Evolutionary conservation across 177 flowering plant species (phyloP), one percentile per base, ranked within the genome.

Genomic region (Vitis hybrid): DNA sequence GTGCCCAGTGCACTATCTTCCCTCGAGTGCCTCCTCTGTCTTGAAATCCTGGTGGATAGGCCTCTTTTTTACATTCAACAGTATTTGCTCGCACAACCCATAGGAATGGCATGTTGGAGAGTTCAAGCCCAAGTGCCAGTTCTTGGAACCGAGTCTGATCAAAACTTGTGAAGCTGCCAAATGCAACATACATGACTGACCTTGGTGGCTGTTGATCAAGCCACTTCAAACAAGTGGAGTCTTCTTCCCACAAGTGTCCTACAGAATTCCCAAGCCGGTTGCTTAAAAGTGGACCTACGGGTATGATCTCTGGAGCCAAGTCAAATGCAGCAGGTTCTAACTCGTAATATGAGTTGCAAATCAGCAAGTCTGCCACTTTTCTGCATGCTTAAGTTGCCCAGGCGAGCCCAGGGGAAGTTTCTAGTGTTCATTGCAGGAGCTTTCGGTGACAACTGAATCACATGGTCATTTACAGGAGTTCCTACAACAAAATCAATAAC

Each of bases 191-290:
- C 1, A 63, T 56, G 57, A 69, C 76, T 39, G 79, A 76, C 9
- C 19, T 1, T 1, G 64, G 26, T 18, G 82, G 66, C 14, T 67
- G 70, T 52, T 19, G 33, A 51, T 67, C 70, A 15, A 67, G 80
- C 84, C 83, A 81, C 29, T 8, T 53, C 26, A 79, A 48, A 68
- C 81, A 79, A 68, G 72, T 62, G 5, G 66, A 68, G 64, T 81
- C 81, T 59, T 80, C 76, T 0, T 61, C 22, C 80, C 73, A 71
- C 29, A 81, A 77, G 48, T 62, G 61, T 45, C 69, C 75, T 8
- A 51, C 13, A 6, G 58, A 19, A 26, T 52, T 48, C 49, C 57
- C 48, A 49, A 26, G 29, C 29, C 29, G 4, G 29, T n/a, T 51
- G 1, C 31, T 52, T 1, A 63, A 64, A 18, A 68, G 49, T 19